These are phyloP conservation scores for Colletotrichum sidae DNA, from an alignment of 2,329 filamentous ascomycete species.

Conservation along the genomic window DNA sequence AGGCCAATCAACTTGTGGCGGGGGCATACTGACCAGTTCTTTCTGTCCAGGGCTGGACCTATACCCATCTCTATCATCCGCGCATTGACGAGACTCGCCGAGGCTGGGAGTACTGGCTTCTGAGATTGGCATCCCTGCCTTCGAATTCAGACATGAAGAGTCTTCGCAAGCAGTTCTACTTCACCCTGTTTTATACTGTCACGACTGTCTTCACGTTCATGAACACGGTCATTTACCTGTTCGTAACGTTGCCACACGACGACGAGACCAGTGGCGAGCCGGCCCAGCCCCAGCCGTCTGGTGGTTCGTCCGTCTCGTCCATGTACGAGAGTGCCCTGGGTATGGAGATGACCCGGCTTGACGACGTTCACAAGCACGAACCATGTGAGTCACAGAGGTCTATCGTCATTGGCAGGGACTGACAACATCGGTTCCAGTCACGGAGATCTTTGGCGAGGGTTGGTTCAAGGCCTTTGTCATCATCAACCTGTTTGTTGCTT, in stretches of 20 bases:
- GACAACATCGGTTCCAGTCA: slow-evolving; percentile 48
- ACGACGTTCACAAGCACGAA: slow-evolving; percentile 21
- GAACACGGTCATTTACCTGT: slow-evolving; percentile 64
- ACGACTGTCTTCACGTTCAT: slow-evolving; percentile 60
- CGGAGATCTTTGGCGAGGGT: slow-evolving; percentile 60
- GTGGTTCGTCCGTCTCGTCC: slow-evolving; percentile 5
- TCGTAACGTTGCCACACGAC: slow-evolving; percentile 50
- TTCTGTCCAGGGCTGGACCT: slow-evolving; percentile 59
- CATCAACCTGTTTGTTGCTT: slow-evolving; percentile 58
- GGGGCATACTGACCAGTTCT: not conserved
- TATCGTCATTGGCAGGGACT: not conserved
- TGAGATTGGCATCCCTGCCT: slow-evolving; percentile 59
- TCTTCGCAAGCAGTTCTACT: slow-evolving; percentile 58
- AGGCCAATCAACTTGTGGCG: not conserved
- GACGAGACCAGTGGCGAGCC: slow-evolving; percentile 35
- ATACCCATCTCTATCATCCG: slow-evolving; percentile 63
- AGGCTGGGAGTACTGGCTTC: slow-evolving; percentile 49
- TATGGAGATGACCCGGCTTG: slow-evolving; percentile 41
- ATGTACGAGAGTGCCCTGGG: slow-evolving; percentile 11
- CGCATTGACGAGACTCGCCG: slow-evolving; percentile 51
- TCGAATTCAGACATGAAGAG: slow-evolving; percentile 48
- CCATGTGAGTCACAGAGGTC: slow-evolving; percentile 34
- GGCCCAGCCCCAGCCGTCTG: slow-evolving; percentile 33
- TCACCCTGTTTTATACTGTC: slow-evolving; percentile 62
- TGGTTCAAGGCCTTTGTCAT: slow-evolving; percentile 61